Evolutionary conservation across 495 filamentous ascomycete genomes (phyloP).

Genomic region (Aspergillus bertholletiae): DNA sequence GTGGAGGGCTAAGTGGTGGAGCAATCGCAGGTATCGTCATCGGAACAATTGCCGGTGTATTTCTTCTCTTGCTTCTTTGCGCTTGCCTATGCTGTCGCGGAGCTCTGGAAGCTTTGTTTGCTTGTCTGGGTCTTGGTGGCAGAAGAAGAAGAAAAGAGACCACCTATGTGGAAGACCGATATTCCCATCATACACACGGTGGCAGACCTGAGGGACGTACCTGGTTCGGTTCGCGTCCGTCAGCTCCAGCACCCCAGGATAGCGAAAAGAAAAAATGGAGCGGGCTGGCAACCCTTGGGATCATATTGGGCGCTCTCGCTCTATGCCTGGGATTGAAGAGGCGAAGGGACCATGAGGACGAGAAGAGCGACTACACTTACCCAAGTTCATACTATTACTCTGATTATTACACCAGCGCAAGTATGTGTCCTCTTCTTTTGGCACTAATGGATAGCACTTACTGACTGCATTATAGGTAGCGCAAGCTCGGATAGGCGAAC

Average conservation of each 20-base stretch:
- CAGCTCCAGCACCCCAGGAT: conserved; percentile 41
- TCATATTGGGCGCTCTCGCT: conserved; percentile 62
- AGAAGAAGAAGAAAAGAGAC: conserved; percentile 46
- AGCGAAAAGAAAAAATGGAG: conserved; percentile 54
- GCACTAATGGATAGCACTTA: background rate
- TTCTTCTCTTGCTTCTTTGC: conserved; percentile 69
- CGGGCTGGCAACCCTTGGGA: conserved; percentile 53
- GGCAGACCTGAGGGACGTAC: conserved; percentile 51
- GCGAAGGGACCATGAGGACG: conserved; percentile 39
- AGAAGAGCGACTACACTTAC: conserved; percentile 42
- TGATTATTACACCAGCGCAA: conserved; percentile 40
- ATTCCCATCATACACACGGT: conserved; percentile 49
- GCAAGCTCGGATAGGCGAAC: conserved; percentile 49
- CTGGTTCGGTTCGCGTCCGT: conserved; percentile 66
- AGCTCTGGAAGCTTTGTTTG: conserved; percentile 59
- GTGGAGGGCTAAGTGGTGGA: conserved; percentile 66
- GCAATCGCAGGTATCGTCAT: conserved; percentile 96
- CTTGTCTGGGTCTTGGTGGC: conserved; percentile 59
- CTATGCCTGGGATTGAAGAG: conserved; percentile 75
- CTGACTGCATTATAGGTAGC: conserved; percentile 36
- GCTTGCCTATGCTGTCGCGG: conserved; percentile 70
- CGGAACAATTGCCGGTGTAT: conserved; percentile 72
- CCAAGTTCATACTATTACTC: conserved; percentile 47
- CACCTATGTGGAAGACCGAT: conserved; percentile 67
- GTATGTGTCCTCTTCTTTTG: conserved; percentile 27